Evolutionary conservation across 306 rosid genomes (phyloP).

Genomic region (Prunus mongolica): DNA sequence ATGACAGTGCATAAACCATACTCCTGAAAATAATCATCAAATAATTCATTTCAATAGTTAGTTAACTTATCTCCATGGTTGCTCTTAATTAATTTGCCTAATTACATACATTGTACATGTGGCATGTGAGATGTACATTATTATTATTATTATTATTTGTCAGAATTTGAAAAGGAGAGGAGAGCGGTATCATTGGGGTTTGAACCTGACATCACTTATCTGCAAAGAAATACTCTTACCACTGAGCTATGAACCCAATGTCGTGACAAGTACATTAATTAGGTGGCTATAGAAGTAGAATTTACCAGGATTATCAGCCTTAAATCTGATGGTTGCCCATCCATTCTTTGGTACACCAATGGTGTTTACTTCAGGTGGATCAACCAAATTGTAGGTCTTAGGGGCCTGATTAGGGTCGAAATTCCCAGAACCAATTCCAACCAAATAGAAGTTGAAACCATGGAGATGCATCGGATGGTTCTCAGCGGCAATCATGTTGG

Average conservation of each 20-base stretch:
- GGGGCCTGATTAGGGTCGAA: constrained; percentile 38
- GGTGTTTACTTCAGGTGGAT: constrained; percentile 81
- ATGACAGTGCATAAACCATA: constrained; percentile 32
- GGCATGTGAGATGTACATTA: too few species aligned
- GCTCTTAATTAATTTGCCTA: background rate
- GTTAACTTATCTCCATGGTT: background rate
- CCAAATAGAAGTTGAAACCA: constrained; percentile 76
- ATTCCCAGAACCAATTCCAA: constrained; percentile 85
- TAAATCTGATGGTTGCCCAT: constrained; percentile 90
- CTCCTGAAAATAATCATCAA: constrained; percentile 26
- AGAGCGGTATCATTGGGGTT: too few species aligned
- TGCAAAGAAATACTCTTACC: too few species aligned
- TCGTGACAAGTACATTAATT: too few species aligned
- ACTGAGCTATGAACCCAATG: too few species aligned
- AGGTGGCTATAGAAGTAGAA: background rate
- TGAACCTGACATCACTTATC: fast-evolving
- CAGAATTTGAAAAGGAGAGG: too few species aligned
- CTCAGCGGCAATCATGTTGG: constrained; percentile 70
- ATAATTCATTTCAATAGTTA: background rate
- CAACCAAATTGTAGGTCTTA: constrained; percentile 69
- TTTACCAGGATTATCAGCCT: constrained; percentile 90
- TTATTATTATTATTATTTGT: too few species aligned
- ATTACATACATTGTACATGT: background rate
- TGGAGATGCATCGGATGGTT: constrained; percentile 93
- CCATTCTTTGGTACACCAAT: constrained; percentile 78